Evolutionary conservation across 371 early-diverging fungal genomes (phyloP).

Genomic region (Chytridiales sp.): DNA sequence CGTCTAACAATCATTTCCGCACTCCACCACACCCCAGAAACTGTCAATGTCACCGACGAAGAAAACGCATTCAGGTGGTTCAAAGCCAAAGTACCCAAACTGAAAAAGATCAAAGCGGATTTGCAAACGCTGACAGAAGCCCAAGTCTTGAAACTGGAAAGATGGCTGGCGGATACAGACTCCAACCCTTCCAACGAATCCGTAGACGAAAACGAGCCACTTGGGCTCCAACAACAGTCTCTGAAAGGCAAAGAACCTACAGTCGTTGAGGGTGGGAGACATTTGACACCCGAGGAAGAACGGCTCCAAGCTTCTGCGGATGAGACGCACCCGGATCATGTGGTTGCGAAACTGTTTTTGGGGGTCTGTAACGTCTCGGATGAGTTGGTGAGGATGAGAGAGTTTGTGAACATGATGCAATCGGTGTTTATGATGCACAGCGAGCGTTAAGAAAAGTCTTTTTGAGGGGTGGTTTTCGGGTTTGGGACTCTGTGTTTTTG

Average conservation of each 20-base stretch:
- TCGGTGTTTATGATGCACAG: conserved; percentile 49
- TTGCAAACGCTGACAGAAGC: conserved; percentile 16
- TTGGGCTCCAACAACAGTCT: background rate
- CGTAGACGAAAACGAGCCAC: background rate
- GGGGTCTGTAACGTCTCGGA: conserved; percentile 55
- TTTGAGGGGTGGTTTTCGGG: too few species aligned
- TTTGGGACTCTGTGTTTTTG: too few species aligned
- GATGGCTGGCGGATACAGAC: conserved; percentile 34
- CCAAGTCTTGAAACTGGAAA: conserved; percentile 35
- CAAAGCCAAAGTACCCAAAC: conserved; percentile 33
- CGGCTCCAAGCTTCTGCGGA: background rate
- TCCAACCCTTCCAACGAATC: background rate
- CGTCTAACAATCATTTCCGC: conserved; percentile 53
- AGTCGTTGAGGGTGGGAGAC: conserved; percentile 2
- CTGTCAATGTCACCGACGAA: conserved; percentile 43
- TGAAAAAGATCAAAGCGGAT: conserved; percentile 27
- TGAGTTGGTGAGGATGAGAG: conserved; percentile 49
- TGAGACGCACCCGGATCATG: background rate
- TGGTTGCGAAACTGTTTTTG: conserved; percentile 21
- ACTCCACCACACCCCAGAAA: conserved; percentile 44
- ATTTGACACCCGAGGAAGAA: background rate
- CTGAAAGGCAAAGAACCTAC: background rate
- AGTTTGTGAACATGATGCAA: conserved; percentile 48
- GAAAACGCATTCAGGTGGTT: conserved; percentile 53
- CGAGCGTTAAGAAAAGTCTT: too few species aligned